Evolutionary conservation across 2,329 filamentous ascomycete species (phyloP).

Genomic region (Aureobasidium sp.): DNA sequence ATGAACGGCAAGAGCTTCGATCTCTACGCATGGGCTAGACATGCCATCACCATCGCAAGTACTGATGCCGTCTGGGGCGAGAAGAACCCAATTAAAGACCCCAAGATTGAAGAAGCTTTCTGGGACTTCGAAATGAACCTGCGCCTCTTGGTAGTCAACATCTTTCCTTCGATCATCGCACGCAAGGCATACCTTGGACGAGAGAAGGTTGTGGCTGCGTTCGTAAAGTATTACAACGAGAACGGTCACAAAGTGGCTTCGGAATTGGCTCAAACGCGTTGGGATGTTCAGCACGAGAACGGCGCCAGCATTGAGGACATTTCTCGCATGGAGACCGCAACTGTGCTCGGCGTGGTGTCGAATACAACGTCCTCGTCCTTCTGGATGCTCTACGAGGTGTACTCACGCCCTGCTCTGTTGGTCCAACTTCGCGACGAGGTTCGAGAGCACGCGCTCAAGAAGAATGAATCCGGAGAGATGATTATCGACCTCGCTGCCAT

Average conservation of each 20-base stretch:
- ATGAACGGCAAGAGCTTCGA: conserved; percentile 21
- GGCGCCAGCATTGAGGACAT: conserved; percentile 18
- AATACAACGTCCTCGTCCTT: conserved; percentile 32
- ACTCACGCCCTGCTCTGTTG: conserved; percentile 26
- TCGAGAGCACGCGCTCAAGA: conserved; percentile 13
- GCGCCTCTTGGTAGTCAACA: conserved; percentile 10
- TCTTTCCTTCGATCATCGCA: conserved; percentile 28
- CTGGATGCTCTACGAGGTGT: conserved; percentile 32
- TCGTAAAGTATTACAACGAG: conserved; percentile 22
- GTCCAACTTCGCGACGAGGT: conserved; percentile 27
- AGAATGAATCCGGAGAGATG: conserved; percentile 22
- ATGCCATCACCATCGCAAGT: conserved; percentile 31
- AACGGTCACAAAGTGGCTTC: conserved; percentile 17
- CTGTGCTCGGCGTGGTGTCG: conserved; percentile 24
- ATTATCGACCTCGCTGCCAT: conserved; percentile 27
- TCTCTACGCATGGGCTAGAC: conserved; percentile 32
- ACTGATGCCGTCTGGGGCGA: conserved; percentile 35
- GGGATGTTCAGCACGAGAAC: conserved; percentile 9
- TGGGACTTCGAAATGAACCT: conserved; percentile 33
- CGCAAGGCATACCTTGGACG: conserved; percentile 31
- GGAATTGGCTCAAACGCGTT: conserved; percentile 19
- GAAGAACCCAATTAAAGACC: conserved; percentile 32
- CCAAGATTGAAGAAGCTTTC: conserved; percentile 28
- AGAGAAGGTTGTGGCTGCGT: conserved; percentile 20
- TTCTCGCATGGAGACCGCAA: conserved; percentile 23